Evolutionary conservation across 2,329 filamentous ascomycete genomes (phyloP).

Genomic region (Monilinia polystroma): DNA sequence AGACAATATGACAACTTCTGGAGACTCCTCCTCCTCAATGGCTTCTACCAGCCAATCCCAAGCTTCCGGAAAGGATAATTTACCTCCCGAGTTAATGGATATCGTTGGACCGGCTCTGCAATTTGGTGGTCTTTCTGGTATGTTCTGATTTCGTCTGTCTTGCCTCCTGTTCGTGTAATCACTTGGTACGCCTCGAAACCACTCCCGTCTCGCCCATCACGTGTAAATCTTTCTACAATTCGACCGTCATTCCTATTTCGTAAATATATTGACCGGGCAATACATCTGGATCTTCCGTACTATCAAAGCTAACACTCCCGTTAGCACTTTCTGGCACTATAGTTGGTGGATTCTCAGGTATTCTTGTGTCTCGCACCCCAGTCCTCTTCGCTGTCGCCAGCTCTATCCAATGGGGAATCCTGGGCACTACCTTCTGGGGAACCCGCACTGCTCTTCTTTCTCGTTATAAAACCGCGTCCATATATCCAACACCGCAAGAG

Average conservation of each 20-base stretch:
- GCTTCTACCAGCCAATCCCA: slow-evolving; percentile 5
- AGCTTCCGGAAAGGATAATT: slow-evolving; percentile 19
- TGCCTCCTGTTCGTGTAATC: background rate
- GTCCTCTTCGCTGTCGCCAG: slow-evolving; percentile 69
- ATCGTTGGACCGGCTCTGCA: slow-evolving; percentile 54
- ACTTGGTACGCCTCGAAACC: background rate
- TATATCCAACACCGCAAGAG: slow-evolving; percentile 52
- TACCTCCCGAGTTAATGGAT: slow-evolving; percentile 47
- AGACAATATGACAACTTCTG: slow-evolving; percentile 32
- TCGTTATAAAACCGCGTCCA: slow-evolving; percentile 42
- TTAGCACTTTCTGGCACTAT: slow-evolving; percentile 52
- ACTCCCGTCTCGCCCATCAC: background rate
- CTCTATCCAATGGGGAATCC: slow-evolving; percentile 76
- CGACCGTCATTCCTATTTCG: background rate
- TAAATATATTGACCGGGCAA: background rate
- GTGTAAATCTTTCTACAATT: background rate
- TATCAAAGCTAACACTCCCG: background rate
- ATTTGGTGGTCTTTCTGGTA: slow-evolving; percentile 60
- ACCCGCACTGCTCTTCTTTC: slow-evolving; percentile 46
- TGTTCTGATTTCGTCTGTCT: slow-evolving; percentile 25
- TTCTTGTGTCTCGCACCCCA: slow-evolving; percentile 66
- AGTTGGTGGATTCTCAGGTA: slow-evolving; percentile 67
- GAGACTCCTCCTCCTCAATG: background rate
- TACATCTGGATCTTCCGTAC: background rate
- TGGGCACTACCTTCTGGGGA: slow-evolving; percentile 76